Base-by-base conservation (phyloP, 2,329 filamentous ascomycete species). In the Geosmithia putterillii region DNA sequence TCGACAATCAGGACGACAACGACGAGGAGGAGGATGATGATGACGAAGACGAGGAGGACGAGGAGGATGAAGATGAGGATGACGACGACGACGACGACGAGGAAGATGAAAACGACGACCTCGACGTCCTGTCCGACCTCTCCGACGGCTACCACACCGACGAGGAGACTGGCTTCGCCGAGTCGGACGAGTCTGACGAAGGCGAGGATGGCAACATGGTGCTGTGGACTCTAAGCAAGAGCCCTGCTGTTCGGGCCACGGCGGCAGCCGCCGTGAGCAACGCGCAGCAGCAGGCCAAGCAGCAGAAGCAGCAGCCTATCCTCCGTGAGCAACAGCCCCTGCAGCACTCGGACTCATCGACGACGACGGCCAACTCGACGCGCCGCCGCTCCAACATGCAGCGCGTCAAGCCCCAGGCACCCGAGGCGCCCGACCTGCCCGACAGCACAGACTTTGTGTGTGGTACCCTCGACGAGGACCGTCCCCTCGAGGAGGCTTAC, bases 401-500 rank as follows among this genome's bases (percentile, higher is more conserved):
- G 21, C 53, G 53, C 21, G 52, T 58, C 40, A 56, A 55, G 45
- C 50, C 54, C n/a, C 51, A 49, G 4, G 6, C n/a, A n/a, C 52
- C 56, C 35, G 73, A 74, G 20, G 85, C 83, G 1, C 86, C 86
- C 2, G 87, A 95, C 57, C 71, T 98, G 10, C 92, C 92, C 1
- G 92, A 98, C 60, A 95, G 89, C 62, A 96, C 92, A 14, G 92
- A 98, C 60, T 98, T 98, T 51, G 92, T 98, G n/a, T 96, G 92
- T 56, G 92, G 92, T 46, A 98, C 92, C 1, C 71, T 98, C 18
- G 92, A 98, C 51, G 92, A 98, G 62, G 92, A 98, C 56, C 81
- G 87, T 38, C 87, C 88, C 3, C 66, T 96, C n/a, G 92, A 98
- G 59, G 87, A 89, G 51, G 90, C 87, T 1, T 98, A 95, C 60